These are phyloP conservation scores for Globisporangium spiculum DNA, from an alignment of 352 stramenopile species.

Conservation along the genomic window DNA sequence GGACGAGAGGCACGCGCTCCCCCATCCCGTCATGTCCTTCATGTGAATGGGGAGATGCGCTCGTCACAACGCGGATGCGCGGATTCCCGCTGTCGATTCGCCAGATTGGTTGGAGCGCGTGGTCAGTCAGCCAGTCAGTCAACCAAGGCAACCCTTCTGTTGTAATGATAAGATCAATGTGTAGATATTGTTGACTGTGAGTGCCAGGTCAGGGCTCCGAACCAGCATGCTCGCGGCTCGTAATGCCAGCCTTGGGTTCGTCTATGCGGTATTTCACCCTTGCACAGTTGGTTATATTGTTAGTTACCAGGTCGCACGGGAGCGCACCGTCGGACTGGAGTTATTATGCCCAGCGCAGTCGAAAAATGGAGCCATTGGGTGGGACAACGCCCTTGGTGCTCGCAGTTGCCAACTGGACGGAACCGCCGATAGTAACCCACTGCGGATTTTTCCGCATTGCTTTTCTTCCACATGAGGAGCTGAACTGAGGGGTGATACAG, in stretches of 20 bases:
- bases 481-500: background rate
- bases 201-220: background rate
- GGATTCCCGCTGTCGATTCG: background rate
- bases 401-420: constrained; percentile 11
- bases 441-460: constrained; percentile 1
- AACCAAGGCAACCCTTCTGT: background rate
- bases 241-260: constrained; percentile 3
- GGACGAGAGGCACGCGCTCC: constrained; percentile 6
- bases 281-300: no score
- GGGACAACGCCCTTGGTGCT: background rate
- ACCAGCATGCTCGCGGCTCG: no score
- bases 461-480: background rate
- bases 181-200: background rate
- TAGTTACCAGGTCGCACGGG: background rate
- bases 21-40: background rate
- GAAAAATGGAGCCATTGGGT: background rate
- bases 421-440: constrained; percentile 1
- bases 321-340: background rate
- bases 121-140: background rate
- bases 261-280: background rate
- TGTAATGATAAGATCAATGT: background rate
- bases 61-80: background rate
- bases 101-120: background rate
- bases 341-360: background rate
- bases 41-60: background rate